Conservation (phyloP, 2,329 filamentous ascomycete species). For the Sporothrix luriei region DNA sequence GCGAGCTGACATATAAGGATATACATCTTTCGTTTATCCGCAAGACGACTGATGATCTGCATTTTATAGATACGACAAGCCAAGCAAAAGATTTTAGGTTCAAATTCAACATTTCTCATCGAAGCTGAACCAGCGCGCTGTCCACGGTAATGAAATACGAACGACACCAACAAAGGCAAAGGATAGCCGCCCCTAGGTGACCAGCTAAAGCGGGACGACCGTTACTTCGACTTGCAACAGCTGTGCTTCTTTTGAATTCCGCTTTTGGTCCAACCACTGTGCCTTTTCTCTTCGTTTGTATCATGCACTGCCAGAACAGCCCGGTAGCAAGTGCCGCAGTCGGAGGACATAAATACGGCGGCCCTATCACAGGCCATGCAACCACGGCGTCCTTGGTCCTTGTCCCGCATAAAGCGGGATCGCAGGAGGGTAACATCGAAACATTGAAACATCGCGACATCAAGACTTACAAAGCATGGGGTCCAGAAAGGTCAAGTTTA, state of each 20-base stretch:
- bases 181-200: background rate
- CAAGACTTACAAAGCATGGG: background rate
- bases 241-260: background rate
- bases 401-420: background rate
- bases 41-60: background rate
- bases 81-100: background rate
- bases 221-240: background rate
- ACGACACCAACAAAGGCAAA: background rate
- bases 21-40: background rate
- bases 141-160: background rate
- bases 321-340: background rate
- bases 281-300: background rate
- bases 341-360: background rate
- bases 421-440: background rate
- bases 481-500: background rate
- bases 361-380: background rate
- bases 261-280: background rate
- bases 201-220: background rate
- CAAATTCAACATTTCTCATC: background rate
- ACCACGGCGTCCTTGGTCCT: background rate
- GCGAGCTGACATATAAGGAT: background rate
- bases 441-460: slow-evolving; percentile 3
- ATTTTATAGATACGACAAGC: background rate
- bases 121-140: too few relatives aligned
- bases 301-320: background rate